phyloP scores from a whole-genome alignment of 2,329 filamentous ascomycete genomes.

The Trichoderma pleuroti region DNA sequence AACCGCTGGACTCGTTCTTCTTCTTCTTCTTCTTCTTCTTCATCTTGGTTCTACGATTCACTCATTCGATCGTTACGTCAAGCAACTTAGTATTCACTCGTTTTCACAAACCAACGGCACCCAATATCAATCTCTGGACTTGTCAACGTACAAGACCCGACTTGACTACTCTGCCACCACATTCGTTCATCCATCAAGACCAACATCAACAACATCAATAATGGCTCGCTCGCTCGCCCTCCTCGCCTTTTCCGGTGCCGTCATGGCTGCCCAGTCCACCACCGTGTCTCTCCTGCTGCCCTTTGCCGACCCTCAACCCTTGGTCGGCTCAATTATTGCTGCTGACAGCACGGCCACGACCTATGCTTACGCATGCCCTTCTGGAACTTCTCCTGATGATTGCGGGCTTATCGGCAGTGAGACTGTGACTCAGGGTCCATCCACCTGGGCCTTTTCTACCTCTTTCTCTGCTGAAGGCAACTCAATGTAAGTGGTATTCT shows the following conservation, averaged over 20 bases:
- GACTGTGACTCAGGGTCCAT: constrained; percentile 30
- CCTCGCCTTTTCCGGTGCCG: constrained; percentile 24
- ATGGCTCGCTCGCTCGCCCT: constrained; percentile 26
- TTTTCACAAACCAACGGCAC: background rate
- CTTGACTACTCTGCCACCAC: background rate
- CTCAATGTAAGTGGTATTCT: background rate
- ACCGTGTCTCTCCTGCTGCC: constrained; percentile 30
- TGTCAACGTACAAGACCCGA: background rate
- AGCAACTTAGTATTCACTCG: background rate
- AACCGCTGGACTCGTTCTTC: background rate
- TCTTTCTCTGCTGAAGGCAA: background rate
- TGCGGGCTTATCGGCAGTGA: constrained; percentile 4
- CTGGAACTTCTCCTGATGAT: background rate
- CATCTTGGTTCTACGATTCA: background rate
- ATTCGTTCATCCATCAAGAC: background rate
- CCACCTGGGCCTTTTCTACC: constrained; percentile 23
- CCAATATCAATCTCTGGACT: background rate
- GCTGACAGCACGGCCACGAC: constrained; percentile 29
- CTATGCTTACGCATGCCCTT: constrained; percentile 28
- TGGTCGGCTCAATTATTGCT: constrained; percentile 21
- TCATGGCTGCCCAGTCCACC: constrained; percentile 29
- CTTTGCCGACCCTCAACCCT: constrained; percentile 22
- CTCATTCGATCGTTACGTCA: background rate
- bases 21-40: background rate
- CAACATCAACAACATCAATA: background rate